Base-by-base conservation (phyloP, 805 yeast species). In the Metschnikowia continentalis region DNA sequence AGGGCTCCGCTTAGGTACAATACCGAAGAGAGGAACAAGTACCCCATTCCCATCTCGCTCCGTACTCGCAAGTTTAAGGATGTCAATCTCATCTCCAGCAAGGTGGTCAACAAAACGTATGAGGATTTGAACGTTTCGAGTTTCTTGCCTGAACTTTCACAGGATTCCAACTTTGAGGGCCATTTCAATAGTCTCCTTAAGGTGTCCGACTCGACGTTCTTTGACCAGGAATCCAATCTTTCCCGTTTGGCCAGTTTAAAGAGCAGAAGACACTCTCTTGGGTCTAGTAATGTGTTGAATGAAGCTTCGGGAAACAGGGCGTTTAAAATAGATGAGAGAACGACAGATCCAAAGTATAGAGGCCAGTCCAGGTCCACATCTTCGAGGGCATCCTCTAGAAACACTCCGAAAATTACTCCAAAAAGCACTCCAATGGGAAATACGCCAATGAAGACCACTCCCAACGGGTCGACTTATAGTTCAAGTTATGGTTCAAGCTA, bases 121-220 rank as follows among this genome's bases (percentile, higher is more conserved):
- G 75, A 72, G 46, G 79, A 75, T 41, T 57, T 76, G 30, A 61
- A 76, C 32, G 70, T 70, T 1, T 71, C 74, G 20, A 66, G 70
- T 50, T 66, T 72, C 38, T 65, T 79, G 46, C 82, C 82, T 3
- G 79, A 79, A 53, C 46, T 77, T 26, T 71, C 80, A 1, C 70
- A 69, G 35, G 78, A 76, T 41, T 77, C 82, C 2, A 81, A 78
- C 14, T 74, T 78, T 60, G 80, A 70, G 44, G 63, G 64, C 43
- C 77, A 76, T 42, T 76, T 78, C 59, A 63, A 64, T 30, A 65
- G 65, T 17, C 66, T 75, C 60, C 61, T 63, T 35, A 50, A 47
- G 15, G 47, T 44, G 14, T 44, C 47, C 13, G 47, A 44, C 47
- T 36, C 40, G 33, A 44, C 47, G 13, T 44, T 44, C 15, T 44